Evolutionary conservation across 352 stramenopile species (phyloP).

Genomic region (Bremia lactucae): DNA sequence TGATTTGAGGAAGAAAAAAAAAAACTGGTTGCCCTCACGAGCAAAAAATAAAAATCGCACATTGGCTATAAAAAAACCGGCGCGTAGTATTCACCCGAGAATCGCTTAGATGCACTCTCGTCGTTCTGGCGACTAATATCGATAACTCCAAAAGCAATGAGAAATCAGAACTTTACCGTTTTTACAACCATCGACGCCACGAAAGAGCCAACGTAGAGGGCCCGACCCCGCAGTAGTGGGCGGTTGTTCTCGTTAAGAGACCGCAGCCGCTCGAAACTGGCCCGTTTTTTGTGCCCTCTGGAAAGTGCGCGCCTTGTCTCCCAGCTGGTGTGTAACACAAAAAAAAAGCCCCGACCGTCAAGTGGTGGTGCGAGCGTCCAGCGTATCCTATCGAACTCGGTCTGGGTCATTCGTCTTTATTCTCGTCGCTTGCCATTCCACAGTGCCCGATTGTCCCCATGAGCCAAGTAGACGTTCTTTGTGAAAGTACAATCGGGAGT

Average conservation of each 20-base stretch:
- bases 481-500: conserved; percentile 19
- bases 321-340: conserved; percentile 4
- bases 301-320: conserved; percentile 4
- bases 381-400: background rate
- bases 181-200: too few species aligned
- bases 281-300: conserved; percentile 6
- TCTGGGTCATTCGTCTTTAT: conserved; percentile 17
- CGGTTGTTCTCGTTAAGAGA: background rate
- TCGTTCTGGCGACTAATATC: too few species aligned
- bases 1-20: too few species aligned
- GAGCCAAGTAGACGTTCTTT: conserved; percentile 18
- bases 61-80: too few species aligned
- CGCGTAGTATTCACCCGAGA: too few species aligned
- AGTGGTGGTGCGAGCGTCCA: conserved; percentile 4
- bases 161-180: too few species aligned
- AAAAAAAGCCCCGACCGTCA: conserved; percentile 3
- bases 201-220: too few species aligned
- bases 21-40: too few species aligned
- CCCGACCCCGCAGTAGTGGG: background rate
- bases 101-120: too few species aligned
- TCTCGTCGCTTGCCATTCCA: conserved; percentile 1
- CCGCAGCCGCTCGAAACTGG: background rate
- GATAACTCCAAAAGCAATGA: too few species aligned
- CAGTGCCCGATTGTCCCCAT: conserved; percentile 2
- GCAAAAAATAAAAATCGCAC: too few species aligned